phyloP scores from a whole-genome alignment of 2,329 filamentous ascomycete genomes.

The Fusarium chaquense region DNA sequence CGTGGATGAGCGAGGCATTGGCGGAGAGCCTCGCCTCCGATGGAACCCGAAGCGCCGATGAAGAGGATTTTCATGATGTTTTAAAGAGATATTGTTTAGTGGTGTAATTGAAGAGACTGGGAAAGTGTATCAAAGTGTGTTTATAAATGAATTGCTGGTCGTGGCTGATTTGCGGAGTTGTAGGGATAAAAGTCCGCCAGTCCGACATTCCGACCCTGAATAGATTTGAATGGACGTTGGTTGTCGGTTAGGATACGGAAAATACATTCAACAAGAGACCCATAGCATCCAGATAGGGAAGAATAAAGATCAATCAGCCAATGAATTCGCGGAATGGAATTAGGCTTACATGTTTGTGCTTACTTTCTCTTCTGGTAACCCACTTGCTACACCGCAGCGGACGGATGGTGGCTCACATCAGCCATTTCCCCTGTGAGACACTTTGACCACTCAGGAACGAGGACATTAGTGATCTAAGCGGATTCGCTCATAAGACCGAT shows the following conservation, averaged over 20 bases:
- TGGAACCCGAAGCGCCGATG: slow-evolving; percentile 51
- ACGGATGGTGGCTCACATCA: not conserved
- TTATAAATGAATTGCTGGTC: not conserved
- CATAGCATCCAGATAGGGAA: not conserved
- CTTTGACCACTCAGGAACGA: not conserved
- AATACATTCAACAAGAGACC: not conserved
- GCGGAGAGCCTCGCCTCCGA: slow-evolving; percentile 50
- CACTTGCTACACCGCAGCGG: not conserved
- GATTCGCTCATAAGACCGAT: not conserved
- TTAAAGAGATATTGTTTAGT: not conserved
- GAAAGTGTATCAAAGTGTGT: not conserved
- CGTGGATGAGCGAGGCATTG: slow-evolving; percentile 51
- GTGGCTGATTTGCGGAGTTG: not conserved
- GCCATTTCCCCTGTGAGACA: not conserved
- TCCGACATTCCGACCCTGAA: not conserved
- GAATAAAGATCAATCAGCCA: not conserved
- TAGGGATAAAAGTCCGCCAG: not conserved
- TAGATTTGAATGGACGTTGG: no score
- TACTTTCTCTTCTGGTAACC: not conserved
- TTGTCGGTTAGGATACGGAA: not conserved
- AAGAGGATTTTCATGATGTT: slow-evolving; percentile 53
- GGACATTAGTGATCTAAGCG: not conserved
- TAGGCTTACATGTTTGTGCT: not conserved
- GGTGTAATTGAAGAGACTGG: no score
- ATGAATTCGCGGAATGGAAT: not conserved